These are phyloP conservation scores for Aspergillus jensenii DNA, from an alignment of 2,329 filamentous ascomycete genomes.

Conservation along the genomic window DNA sequence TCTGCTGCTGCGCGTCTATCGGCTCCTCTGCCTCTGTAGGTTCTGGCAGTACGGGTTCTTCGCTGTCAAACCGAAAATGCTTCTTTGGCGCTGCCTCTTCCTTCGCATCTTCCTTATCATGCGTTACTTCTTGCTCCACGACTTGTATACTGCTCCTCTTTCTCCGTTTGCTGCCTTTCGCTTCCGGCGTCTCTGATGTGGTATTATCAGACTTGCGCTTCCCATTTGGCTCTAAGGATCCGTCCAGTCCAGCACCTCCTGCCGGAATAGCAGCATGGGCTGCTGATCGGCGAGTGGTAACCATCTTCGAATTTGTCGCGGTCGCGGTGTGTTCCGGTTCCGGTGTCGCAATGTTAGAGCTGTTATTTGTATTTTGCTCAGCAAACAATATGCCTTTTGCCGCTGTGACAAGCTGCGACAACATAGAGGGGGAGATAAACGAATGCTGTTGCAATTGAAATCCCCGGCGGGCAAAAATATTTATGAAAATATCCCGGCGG, in stretches of 20 bases:
- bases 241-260: conserved; percentile 17
- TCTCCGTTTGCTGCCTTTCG: conserved; percentile 34
- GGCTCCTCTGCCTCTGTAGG: conserved; percentile 20
- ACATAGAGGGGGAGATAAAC: conserved; percentile 34
- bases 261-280: conserved; percentile 19
- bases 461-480: conserved; percentile 6
- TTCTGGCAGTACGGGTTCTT: conserved; percentile 34
- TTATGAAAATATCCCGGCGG: conserved; percentile 10
- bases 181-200: conserved; percentile 22
- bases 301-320: conserved; percentile 32
- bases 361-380: conserved; percentile 19
- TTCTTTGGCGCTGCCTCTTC: conserved; percentile 20
- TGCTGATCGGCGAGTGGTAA: conserved; percentile 32
- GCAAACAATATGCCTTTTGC: conserved; percentile 41
- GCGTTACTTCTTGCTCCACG: conserved; percentile 12
- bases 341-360: conserved; percentile 3
- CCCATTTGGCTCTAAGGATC: conserved; percentile 20
- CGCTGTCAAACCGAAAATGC: conserved; percentile 43
- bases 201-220: conserved; percentile 34
- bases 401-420: conserved; percentile 42
- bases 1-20: conserved; percentile 20
- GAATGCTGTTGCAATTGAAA: not conserved
- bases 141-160: conserved; percentile 28
- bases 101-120: conserved; percentile 18
- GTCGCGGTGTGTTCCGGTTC: conserved; percentile 4